phyloP scores from a whole-genome alignment of 768 basidiomycete species.

The Suillus subalutaceus region DNA sequence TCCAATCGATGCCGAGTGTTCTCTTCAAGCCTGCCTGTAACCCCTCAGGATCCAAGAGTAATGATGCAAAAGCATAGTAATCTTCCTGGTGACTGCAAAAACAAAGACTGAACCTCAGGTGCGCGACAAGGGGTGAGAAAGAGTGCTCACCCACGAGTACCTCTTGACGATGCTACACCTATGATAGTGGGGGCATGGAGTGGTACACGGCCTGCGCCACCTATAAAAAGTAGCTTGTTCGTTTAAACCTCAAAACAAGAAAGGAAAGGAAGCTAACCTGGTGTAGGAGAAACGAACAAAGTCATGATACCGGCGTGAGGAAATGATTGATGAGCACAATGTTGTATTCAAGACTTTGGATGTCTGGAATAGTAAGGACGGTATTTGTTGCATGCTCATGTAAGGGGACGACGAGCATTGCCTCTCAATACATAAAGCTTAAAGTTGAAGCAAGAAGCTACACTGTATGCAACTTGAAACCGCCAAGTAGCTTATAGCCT shows the following conservation, averaged over 20 bases:
- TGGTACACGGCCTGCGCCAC: slow-evolving; percentile 68
- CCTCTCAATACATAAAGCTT: slow-evolving; percentile 23
- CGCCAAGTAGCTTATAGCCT: background rate
- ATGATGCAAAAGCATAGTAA: slow-evolving; percentile 73
- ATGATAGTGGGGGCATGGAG: slow-evolving; percentile 78
- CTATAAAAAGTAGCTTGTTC: slow-evolving; percentile 35
- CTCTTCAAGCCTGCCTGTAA: slow-evolving; percentile 66
- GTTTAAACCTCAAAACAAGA: background rate
- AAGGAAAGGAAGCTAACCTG: slow-evolving; percentile 46
- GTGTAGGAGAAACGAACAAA: slow-evolving; percentile 57
- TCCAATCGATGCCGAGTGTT: slow-evolving; percentile 69
- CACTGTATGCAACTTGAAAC: background rate
- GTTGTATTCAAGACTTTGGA: slow-evolving; percentile 21
- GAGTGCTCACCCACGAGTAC: slow-evolving; percentile 63
- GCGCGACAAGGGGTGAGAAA: slow-evolving; percentile 7
- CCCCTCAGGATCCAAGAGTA: slow-evolving; percentile 78
- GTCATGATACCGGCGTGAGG: slow-evolving; percentile 59
- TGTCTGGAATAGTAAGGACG: slow-evolving; percentile 26
- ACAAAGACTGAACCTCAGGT: background rate
- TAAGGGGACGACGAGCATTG: slow-evolving; percentile 32
- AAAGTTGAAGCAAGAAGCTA: slow-evolving; percentile 14
- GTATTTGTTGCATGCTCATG: slow-evolving; percentile 32
- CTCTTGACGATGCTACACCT: slow-evolving; percentile 74
- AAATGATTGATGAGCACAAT: slow-evolving; percentile 16
- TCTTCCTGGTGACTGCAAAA: slow-evolving; percentile 84